Conservation (phyloP, 345 rosid genomes). For the Aquilaria malaccensis region DNA sequence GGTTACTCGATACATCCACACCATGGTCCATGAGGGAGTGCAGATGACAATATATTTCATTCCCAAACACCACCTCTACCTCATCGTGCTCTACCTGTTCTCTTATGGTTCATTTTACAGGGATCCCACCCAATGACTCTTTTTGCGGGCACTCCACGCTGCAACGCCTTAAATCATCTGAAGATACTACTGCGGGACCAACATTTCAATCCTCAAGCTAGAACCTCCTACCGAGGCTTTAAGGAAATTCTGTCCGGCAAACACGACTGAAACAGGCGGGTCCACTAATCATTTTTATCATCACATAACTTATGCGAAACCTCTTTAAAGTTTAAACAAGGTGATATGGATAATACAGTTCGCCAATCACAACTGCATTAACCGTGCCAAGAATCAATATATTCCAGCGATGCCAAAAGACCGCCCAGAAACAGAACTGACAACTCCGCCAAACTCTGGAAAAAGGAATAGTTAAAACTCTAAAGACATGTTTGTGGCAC, state of each 20-base stretch:
- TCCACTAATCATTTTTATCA: no score
- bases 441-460: no score
- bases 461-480: no score
- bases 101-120: no score
- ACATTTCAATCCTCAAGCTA: not conserved
- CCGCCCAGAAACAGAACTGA: not conserved
- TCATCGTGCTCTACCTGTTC: no score
- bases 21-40: slow-evolving; percentile 21
- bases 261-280: no score
- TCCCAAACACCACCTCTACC: no score
- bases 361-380: not conserved
- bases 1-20: slow-evolving; percentile 71
- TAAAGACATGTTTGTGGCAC: not conserved
- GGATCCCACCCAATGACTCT: no score
- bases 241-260: slow-evolving; percentile 4
- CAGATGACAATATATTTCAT: no score
- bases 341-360: slow-evolving; percentile 8
- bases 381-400: no score
- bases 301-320: no score
- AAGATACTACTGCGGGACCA: not conserved
- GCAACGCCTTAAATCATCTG: not conserved
- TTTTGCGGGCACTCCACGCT: no score
- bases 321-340: slow-evolving; percentile 1
- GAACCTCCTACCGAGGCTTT: not conserved
- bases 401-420: not conserved